Evolutionary conservation across 129 eudicot genomes (phyloP), one percentile per base, ranked within the genome.

Genomic region (Escallonia herrerae): DNA sequence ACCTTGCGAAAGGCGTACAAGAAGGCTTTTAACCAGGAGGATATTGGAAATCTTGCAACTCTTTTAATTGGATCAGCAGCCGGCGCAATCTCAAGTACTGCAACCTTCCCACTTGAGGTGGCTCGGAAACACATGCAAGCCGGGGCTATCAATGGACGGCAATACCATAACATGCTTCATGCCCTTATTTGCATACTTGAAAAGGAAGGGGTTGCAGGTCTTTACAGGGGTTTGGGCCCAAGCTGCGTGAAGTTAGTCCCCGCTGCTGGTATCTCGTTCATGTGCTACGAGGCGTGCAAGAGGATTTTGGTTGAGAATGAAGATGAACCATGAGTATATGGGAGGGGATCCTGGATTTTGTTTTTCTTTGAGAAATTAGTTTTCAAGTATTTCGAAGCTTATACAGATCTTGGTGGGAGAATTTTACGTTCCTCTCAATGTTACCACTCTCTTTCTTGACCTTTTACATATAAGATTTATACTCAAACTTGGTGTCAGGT

Each of bases 91-190:
- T 90, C 95, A 15, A 87, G 97, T 69, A 82, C 76, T 40, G 93
- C 95, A 33, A 87, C 95, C 2, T 90, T 87, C 82, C 97, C 97
- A 4, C 90, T 87, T 33, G 95, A 87, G 71, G 93, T 90, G 80
- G 97, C 97, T 8, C 80, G 97, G 22, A 90, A 90, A 65, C 95
- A 90, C 44, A 90, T 90, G 97, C 97, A 90, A 68, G 95, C 87
- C 1, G 95, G 97, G 13, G 97, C 95, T 14, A 69, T 90, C 1
- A 83, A 84, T 22, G 95, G 89, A 58, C 74, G 95, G 43, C 87
- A 73, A 42, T 90, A 90, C 66, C 76, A 78, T 42, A 82, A 90
- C 72, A 77, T 90, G 84, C 85, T 90, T 56, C 97, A 90, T 67
- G 97, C 97, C 15, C 87, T 90, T 45, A 48, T 77, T 38, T 62